Conservation (phyloP, 305 asterid species). For the Euphrasia arctica region DNA sequence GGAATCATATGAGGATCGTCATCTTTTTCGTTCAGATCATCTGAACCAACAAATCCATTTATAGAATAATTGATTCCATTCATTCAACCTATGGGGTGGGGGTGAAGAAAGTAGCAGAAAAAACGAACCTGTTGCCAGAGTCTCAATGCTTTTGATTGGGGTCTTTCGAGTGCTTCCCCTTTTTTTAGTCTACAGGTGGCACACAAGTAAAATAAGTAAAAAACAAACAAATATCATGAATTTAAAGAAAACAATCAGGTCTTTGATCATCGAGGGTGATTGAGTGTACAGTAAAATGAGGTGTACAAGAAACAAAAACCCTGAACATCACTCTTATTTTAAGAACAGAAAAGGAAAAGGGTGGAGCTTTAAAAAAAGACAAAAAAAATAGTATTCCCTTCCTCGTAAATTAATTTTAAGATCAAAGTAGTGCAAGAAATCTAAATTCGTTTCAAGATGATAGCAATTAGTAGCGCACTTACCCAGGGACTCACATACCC, state of each 20-base stretch:
- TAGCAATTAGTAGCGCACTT: background rate
- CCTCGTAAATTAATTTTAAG: background rate
- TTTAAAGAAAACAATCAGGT: background rate
- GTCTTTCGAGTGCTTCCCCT: constrained; percentile 57
- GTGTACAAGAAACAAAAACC: background rate
- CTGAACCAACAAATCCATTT: constrained; percentile 24
- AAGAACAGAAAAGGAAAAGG: no score
- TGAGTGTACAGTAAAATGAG: background rate
- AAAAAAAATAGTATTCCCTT: no score
- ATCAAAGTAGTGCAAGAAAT: background rate
- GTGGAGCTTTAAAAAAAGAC: no score
- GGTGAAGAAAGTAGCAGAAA: background rate
- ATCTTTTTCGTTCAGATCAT: constrained; percentile 30
- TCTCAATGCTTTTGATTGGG: background rate
- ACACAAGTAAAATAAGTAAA: no score
- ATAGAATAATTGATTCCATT: constrained; percentile 27
- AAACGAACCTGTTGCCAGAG: constrained; percentile 32
- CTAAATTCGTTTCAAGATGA: background rate
- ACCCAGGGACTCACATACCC: background rate
- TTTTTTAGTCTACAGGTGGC: constrained; percentile 39
- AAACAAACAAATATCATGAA: background rate
- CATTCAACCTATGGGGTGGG: background rate
- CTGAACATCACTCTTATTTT: background rate
- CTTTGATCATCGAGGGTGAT: background rate
- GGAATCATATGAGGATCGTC: constrained; percentile 30